A percentile compares a stretch with the other conserved stretches of the same genome.
Conservation (phyloP, 2,329 filamentous ascomycete genomes). For the Didymella lethalis region DNA sequence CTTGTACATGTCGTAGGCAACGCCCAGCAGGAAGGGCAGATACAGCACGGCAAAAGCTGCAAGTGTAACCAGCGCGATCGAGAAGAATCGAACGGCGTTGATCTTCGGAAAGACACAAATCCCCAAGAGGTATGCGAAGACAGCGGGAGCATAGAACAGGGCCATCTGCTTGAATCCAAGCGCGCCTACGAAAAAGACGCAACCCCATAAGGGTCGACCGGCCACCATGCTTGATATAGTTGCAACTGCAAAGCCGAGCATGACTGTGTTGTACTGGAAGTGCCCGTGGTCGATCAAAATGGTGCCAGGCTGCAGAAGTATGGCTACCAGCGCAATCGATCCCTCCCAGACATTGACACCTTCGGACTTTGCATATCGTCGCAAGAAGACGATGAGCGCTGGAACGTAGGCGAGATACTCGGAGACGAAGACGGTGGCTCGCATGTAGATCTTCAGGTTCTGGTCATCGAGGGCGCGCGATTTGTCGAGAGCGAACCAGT, state of each 20-base stretch:
- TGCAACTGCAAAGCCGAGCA: slow-evolving; percentile 89
- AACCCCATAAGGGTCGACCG: slow-evolving; percentile 84
- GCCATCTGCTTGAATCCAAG: slow-evolving; percentile 99
- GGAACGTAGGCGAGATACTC: slow-evolving; percentile 92
- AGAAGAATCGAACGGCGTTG: slow-evolving; percentile 72
- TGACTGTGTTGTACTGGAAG: slow-evolving; percentile 98
- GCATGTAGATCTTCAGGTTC: slow-evolving; percentile 91
- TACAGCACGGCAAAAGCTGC: slow-evolving; percentile 78
- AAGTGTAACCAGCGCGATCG: slow-evolving; percentile 76
- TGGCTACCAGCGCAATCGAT: slow-evolving; percentile 84
- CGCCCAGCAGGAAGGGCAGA: slow-evolving; percentile 76
- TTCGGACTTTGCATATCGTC: slow-evolving; percentile 78
- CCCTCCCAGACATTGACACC: slow-evolving; percentile 82
- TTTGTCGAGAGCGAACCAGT: slow-evolving; percentile 85
- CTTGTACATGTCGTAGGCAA: slow-evolving; percentile 71
- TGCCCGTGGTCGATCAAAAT: slow-evolving; percentile 94
- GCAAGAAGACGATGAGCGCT: slow-evolving; percentile 82
- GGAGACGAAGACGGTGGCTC: slow-evolving; percentile 86
- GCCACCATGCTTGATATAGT: slow-evolving; percentile 89
- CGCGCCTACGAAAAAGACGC: slow-evolving; percentile 90
- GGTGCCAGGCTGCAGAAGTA: slow-evolving; percentile 89
- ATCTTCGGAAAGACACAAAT: slow-evolving; percentile 80
- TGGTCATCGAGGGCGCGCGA: slow-evolving; percentile 84
- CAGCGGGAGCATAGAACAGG: slow-evolving; percentile 90
- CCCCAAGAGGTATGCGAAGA: slow-evolving; percentile 91